Base-by-base conservation (phyloP, 768 basidiomycete genomes). In the Panellus pusillus region DNA sequence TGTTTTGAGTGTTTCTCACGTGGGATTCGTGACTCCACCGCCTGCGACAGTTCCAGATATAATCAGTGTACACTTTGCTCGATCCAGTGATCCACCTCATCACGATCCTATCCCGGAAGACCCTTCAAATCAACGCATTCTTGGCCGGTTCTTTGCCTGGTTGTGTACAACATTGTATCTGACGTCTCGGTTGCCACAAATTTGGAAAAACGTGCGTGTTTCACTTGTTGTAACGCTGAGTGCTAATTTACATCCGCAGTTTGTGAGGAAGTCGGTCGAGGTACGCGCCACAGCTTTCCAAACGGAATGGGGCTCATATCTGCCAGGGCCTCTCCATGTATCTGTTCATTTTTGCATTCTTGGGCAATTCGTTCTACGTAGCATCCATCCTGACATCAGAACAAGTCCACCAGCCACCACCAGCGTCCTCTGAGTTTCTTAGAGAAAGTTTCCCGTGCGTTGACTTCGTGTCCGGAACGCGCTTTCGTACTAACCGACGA, bases 71-170 rank as follows among this genome's bases (percentile, higher is more conserved):
- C 40, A 46, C 8, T 53, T 57, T 35, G 19, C 43, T 14, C 50
- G 44, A 4, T 20, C 48, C 29, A 20, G 54, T 28, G 55, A 62
- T 18, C 35, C 46, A 38, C 65, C 64, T 38, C 61, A 57, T 43
- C 54, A 50, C 43, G 53, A 62, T 40, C 62, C 50, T 43, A 59
- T 44, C 47, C 61, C 42, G 50, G 66, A 12, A 35, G 52, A 60
- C 44, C 44, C 52, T 4, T 50, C 55, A 6, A 47, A 67, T 47
- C 81, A 93, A 63, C 87, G 82, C 44, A 66, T 93, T 20, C 72
- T 98, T 44, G 97, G 97, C 1, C 86, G 97, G 3, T 82, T 93
- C 49, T 93, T 89, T 50, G 95, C 97, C 9, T 99, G 97, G 97
- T 65, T 87, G 17, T 98, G 96, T 67, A 93, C 95, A 1, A 90